Base-by-base conservation (phyloP, 306 rosid species). In the Carpinus viminea region DNA sequence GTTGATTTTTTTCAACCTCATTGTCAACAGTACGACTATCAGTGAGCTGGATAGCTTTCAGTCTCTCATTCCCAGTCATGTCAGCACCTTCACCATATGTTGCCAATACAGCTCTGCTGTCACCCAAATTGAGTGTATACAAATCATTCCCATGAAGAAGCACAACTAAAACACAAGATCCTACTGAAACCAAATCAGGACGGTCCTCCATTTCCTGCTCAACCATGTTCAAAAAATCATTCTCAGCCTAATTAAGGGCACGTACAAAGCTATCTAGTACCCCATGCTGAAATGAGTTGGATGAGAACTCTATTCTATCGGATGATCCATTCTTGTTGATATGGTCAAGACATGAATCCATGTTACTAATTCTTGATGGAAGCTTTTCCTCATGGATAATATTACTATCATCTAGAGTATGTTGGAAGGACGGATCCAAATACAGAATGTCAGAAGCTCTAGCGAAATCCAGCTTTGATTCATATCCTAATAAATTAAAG, bases 141-240 rank as follows among this genome's bases (percentile, higher is more conserved):
- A 95, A 83, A 88, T 92, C 91, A 57, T 90, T 90, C 60, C 98
- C 97, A 61, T 89, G 88, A 87, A 95, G 91, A 86, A 93, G 93
- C 83, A 90, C 96, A 68, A 95, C 81, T 55, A 95, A 79, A 83
- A 95, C 99, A 85, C 99, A 95, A 73, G 96, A 95, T 64, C 98
- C 99, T 74, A 95, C 85, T 5, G 98, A 95, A 80, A 95, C 99
- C 78, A 95, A 87, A 88, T 95, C 99, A 21, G 93, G 97, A 47
- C 98, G 98, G 74, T 90, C 94, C 81, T 88, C 99, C 93, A 91
- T 95, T 88, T 95, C 99, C 80, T 89, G 97, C 81, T 95, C 98
- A 79, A 95, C 99, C 98, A 92, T 95, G 90, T 87, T 86, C 38
- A 95, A 78, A 90, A 95, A 95, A 73, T 95, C 98, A 83, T 83